Conservation (phyloP, 2,329 filamentous ascomycete species). For the Ilyonectria mors-panacis region DNA sequence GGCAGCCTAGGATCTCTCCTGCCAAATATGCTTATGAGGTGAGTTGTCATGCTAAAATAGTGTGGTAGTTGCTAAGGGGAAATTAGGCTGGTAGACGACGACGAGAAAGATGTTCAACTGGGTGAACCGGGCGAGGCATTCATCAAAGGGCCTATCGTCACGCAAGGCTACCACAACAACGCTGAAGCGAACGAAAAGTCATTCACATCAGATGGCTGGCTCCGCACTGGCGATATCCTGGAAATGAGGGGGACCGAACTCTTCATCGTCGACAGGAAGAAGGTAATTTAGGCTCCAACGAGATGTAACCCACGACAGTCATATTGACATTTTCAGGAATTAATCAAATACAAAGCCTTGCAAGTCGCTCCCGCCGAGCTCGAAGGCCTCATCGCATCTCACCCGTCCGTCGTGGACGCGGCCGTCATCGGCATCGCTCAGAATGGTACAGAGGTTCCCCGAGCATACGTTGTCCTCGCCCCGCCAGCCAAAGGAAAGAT, state of each 20-base stretch:
- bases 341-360: slow-evolving; percentile 70
- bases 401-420: slow-evolving; percentile 66
- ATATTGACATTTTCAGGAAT: slow-evolving; percentile 62
- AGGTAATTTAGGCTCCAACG: slow-evolving; percentile 57
- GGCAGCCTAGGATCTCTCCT: slow-evolving; percentile 60
- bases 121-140: slow-evolving; percentile 72
- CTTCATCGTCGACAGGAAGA: slow-evolving; percentile 86
- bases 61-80: not conserved
- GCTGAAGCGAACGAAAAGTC: slow-evolving; percentile 74
- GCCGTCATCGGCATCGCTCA: slow-evolving; percentile 73
- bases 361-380: slow-evolving; percentile 79
- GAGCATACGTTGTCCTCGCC: slow-evolving; percentile 54
- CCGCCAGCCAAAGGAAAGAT: slow-evolving; percentile 42
- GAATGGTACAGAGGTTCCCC: slow-evolving; percentile 63
- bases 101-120: slow-evolving; percentile 55
- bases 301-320: not conserved
- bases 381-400: slow-evolving; percentile 61
- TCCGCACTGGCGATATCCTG: slow-evolving; percentile 86
- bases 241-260: slow-evolving; percentile 79
- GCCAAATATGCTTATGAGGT: slow-evolving; percentile 50
- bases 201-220: slow-evolving; percentile 71
- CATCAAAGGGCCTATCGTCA: slow-evolving; percentile 79
- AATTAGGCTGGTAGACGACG: slow-evolving; percentile 58
- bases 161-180: slow-evolving; percentile 81
- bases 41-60: slow-evolving; percentile 2